A percentile compares a stretch with the other conserved stretches of the same genome.
Conservation (phyloP, 164 flowering plant genomes). For the Vitis riparia region DNA sequence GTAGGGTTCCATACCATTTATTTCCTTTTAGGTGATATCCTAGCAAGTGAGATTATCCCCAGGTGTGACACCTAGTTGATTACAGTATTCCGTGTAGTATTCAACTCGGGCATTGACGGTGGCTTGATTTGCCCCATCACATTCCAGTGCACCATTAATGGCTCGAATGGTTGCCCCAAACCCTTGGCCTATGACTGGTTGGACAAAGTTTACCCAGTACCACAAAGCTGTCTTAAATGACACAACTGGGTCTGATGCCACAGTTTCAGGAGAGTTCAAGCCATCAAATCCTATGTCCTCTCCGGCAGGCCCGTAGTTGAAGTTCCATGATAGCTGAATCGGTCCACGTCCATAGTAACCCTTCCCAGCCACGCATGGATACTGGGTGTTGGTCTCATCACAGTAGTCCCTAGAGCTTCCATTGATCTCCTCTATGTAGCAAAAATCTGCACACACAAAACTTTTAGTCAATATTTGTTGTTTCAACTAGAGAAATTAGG, state of each 20-base stretch:
- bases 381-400: neutral
- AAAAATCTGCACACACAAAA: constrained; percentile 8
- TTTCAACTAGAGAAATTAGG: neutral
- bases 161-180: neutral
- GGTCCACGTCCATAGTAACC: constrained; percentile 1
- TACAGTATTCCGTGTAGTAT: constrained; percentile 31
- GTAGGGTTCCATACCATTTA: too few relatives aligned
- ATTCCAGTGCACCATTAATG: neutral
- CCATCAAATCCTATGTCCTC: constrained; percentile 1
- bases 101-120: constrained; percentile 15
- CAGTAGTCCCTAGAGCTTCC: constrained; percentile 10
- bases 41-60: too few relatives aligned
- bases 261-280: neutral
- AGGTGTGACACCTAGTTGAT: constrained; percentile 3
- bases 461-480: too few relatives aligned
- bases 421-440: constrained; percentile 13
- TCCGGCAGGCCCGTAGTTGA: constrained; percentile 4
- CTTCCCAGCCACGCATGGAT: constrained; percentile 5
- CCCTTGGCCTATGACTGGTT: neutral
- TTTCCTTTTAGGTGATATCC: too few relatives aligned
- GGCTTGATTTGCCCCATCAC: neutral
- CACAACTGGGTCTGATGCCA: neutral
- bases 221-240: neutral
- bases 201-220: neutral
- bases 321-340: too few relatives aligned